Evolutionary conservation across 331 rosid species (phyloP).

Genomic region (Acacia concinna): DNA sequence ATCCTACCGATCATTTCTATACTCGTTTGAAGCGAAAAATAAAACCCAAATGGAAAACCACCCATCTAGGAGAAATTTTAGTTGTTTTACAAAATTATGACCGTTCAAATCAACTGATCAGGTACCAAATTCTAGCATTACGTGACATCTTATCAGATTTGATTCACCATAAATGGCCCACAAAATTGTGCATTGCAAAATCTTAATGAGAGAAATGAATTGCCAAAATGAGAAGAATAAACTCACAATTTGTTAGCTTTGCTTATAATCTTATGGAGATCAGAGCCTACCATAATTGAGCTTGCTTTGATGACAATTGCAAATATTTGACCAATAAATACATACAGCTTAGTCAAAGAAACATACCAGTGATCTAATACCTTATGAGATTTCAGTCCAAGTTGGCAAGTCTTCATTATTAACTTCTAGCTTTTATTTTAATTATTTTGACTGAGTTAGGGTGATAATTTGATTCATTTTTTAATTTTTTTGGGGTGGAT

Average conservation of each 20-base stretch:
- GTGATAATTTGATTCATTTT: too few relatives aligned
- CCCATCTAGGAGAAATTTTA: neutral
- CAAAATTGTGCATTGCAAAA: neutral
- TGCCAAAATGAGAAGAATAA: neutral
- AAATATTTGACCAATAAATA: neutral
- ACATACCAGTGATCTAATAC: conserved; percentile 93
- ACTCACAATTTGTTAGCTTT: conserved; percentile 35
- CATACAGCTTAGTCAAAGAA: conserved; percentile 2
- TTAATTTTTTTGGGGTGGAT: too few relatives aligned
- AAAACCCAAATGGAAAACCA: neutral
- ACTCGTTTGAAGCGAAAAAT: neutral
- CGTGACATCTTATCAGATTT: neutral
- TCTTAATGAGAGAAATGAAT: neutral
- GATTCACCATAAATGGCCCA: neutral
- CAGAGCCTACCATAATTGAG: conserved; percentile 28
- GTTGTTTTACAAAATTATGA: neutral
- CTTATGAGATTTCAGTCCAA: conserved; percentile 93
- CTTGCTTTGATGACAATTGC: neutral
- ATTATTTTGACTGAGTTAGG: too few relatives aligned
- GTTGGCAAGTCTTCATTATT: too few relatives aligned
- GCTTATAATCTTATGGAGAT: conserved; percentile 25
- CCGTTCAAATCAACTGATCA: neutral
- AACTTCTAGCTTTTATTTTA: too few relatives aligned
- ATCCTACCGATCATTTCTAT: neutral
- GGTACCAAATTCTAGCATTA: neutral